Conservation (phyloP, 2,329 filamentous ascomycete genomes). For the Ophiostoma sp. region DNA sequence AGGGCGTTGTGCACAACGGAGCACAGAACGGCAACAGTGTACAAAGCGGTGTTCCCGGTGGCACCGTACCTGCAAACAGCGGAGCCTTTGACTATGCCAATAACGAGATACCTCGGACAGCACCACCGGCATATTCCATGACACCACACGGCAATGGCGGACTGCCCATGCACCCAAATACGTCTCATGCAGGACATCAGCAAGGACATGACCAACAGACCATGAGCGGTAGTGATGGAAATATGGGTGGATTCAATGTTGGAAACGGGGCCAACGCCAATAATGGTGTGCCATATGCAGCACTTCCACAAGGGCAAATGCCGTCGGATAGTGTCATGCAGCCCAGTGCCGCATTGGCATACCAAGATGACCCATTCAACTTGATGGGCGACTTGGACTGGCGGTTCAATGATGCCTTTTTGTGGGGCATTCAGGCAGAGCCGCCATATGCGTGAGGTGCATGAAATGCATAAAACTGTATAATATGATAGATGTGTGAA, state of each 20-base stretch:
- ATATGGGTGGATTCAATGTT: not conserved
- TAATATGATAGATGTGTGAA: not conserved
- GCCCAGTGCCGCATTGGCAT: not conserved
- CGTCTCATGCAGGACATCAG: not conserved
- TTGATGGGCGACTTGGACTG: not conserved
- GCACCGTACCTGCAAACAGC: not conserved
- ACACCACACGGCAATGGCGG: not conserved
- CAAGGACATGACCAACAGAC: not conserved
- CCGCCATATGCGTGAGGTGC: not conserved
- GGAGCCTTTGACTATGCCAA: not conserved
- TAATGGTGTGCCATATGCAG: not conserved
- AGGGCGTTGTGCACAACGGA: not conserved
- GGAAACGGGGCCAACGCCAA: not conserved
- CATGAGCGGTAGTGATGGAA: not conserved
- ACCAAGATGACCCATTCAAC: not conserved
- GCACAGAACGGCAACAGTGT: not conserved
- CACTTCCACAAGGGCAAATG: not conserved
- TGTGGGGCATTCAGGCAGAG: not conserved
- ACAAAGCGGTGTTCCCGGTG: not conserved
- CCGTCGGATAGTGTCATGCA: not conserved
- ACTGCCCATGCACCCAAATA: not conserved
- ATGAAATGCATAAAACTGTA: not conserved
- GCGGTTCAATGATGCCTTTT: not conserved
- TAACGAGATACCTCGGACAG: not conserved
- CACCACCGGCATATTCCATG: not conserved